phyloP scores from a whole-genome alignment of 306 rosid genomes.

The Delonix regia region DNA sequence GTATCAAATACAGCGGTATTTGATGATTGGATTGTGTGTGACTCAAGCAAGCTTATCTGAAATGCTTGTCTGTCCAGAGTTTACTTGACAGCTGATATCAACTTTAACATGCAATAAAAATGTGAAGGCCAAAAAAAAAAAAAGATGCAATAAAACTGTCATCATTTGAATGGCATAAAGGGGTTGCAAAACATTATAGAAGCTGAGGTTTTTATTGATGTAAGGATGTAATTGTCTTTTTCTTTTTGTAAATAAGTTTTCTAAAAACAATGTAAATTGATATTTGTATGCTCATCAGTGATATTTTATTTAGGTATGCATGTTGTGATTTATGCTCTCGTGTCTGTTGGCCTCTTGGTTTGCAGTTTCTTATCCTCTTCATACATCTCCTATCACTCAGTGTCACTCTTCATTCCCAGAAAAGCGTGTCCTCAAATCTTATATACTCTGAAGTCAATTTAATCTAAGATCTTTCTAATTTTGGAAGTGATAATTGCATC shows the following conservation, averaged over 20 bases:
- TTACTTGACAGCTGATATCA: conserved; percentile 9
- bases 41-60: conserved; percentile 15
- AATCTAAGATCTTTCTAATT: background rate
- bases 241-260: conserved; percentile 14
- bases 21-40: background rate
- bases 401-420: background rate
- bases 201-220: background rate
- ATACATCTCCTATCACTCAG: too few relatives aligned
- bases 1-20: background rate
- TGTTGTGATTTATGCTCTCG: background rate
- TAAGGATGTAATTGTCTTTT: background rate
- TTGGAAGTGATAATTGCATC: background rate
- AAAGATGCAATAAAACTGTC: conserved; percentile 24
- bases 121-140: too few relatives aligned
- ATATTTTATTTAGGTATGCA: background rate
- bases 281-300: conserved; percentile 6
- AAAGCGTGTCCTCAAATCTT: background rate
- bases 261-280: background rate
- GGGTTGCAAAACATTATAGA: conserved; percentile 22
- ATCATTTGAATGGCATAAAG: conserved; percentile 25
- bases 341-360: background rate
- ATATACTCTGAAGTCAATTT: background rate
- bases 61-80: background rate
- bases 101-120: conserved; percentile 19
- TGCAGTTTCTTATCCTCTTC: background rate